phyloP scores from a whole-genome alignment of 495 filamentous ascomycete species.

The Coniosporium apollinis region DNA sequence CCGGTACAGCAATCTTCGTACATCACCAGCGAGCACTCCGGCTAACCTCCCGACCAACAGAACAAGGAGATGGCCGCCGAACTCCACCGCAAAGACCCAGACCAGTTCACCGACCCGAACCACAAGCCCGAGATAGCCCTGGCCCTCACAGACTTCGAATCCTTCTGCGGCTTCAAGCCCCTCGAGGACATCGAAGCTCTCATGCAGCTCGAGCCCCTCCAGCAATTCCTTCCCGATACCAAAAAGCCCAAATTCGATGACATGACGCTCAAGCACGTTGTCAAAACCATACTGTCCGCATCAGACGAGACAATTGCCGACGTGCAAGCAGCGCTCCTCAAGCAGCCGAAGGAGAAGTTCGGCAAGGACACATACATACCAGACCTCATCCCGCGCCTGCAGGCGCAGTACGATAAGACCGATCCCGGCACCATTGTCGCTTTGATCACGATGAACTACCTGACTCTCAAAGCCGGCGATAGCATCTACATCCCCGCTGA shows the following conservation, averaged over 20 bases:
- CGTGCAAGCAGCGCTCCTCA: constrained; percentile 33
- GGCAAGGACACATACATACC: constrained; percentile 41
- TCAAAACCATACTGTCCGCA: constrained; percentile 37
- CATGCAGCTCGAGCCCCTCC: constrained; percentile 36
- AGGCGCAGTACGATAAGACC: constrained; percentile 41
- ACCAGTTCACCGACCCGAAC: constrained; percentile 53
- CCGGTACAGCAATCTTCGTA: constrained; percentile 28
- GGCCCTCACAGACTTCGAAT: constrained; percentile 58
- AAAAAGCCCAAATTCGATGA: constrained; percentile 35
- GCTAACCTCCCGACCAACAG: constrained; percentile 1
- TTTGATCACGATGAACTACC: constrained; percentile 56
- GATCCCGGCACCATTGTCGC: constrained; percentile 52
- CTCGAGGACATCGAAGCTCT: constrained; percentile 40
- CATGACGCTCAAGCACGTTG: constrained; percentile 41
- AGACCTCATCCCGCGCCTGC: constrained; percentile 44
- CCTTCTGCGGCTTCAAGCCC: constrained; percentile 64
- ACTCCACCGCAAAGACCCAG: constrained; percentile 45
- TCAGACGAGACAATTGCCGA: constrained; percentile 32
- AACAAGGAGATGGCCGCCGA: constrained; percentile 45
- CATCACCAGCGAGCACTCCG: not conserved
- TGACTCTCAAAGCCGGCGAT: constrained; percentile 47
- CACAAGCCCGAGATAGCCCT: constrained; percentile 77
- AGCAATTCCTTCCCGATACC: constrained; percentile 32
- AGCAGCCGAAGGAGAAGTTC: constrained; percentile 31
- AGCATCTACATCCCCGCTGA: constrained; percentile 62